phyloP scores from a whole-genome alignment of 2,329 filamentous ascomycete species.

The Malbranchea zuffiana region DNA sequence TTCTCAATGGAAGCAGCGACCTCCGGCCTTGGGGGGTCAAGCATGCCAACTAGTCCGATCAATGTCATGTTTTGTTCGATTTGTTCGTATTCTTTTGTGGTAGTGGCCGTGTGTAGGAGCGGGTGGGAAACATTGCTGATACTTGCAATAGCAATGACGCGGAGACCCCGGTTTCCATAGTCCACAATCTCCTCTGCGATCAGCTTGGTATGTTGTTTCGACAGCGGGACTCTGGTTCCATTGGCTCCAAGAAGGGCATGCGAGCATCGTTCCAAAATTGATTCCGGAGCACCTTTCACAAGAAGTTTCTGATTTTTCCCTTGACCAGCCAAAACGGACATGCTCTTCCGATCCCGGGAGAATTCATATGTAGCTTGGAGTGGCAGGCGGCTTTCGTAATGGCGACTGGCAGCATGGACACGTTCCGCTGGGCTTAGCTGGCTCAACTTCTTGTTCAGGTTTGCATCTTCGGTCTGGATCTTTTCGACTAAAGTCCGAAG shows the following conservation, averaged over 20 bases:
- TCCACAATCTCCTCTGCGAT: conserved; percentile 71
- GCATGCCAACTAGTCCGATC: conserved; percentile 87
- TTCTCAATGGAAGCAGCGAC: conserved; percentile 75
- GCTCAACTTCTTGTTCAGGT: conserved; percentile 43
- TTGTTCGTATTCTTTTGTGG: conserved; percentile 69
- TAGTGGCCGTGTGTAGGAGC: conserved; percentile 63
- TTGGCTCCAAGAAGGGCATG: conserved; percentile 65
- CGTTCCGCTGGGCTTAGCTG: conserved; percentile 45
- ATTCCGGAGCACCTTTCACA: conserved; percentile 93
- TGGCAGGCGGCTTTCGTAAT: conserved; percentile 66
- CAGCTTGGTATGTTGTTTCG: conserved; percentile 55
- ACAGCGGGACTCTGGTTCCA: conserved; percentile 65
- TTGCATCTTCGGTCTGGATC: conserved; percentile 67
- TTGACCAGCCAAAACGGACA: conserved; percentile 82
- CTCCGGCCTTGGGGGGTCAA: conserved; percentile 90
- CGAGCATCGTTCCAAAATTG: conserved; percentile 84
- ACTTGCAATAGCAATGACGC: conserved; percentile 85
- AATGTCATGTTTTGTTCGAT: conserved; percentile 92
- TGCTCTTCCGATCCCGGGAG: conserved; percentile 95
- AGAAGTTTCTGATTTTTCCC: conserved; percentile 66
- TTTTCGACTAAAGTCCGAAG: conserved; percentile 87
- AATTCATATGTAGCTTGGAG: conserved; percentile 88
- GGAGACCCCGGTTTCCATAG: conserved; percentile 84
- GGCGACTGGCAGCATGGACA: conserved; percentile 70
- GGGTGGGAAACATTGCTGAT: conserved; percentile 62